These are phyloP conservation scores for Mycena rosella DNA, from an alignment of 768 basidiomycete species.

Conservation along the genomic window DNA sequence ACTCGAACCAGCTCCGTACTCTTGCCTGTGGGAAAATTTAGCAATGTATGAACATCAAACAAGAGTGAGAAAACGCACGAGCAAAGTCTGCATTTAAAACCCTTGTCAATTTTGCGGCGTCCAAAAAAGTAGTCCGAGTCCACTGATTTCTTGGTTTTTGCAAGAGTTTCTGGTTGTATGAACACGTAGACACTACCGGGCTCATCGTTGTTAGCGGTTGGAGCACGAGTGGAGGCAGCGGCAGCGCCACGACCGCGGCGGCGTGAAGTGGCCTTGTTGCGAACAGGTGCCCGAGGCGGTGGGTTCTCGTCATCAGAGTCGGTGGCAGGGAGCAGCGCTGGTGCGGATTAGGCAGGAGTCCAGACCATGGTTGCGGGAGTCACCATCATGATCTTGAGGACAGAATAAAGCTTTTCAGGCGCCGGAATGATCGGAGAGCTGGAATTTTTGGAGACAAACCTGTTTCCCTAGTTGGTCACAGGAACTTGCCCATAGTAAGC, in stretches of 20 bases:
- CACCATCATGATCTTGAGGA: too few species aligned
- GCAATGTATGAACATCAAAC: conserved; percentile 9
- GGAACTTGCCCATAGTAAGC: too few species aligned
- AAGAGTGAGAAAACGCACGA: conserved; percentile 10
- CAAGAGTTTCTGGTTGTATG: conserved; percentile 11
- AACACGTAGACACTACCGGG: conserved; percentile 11
- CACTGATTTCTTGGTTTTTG: conserved; percentile 15
- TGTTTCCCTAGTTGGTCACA: too few species aligned
- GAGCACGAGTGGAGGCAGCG: conserved; percentile 10
- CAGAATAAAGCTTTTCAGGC: too few species aligned
- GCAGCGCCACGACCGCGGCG: conserved; percentile 6
- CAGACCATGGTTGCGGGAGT: too few species aligned
- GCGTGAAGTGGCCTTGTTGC: conserved; percentile 1
- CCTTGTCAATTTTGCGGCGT: conserved; percentile 4
- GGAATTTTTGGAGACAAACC: too few species aligned
- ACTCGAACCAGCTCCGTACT: conserved; percentile 8
- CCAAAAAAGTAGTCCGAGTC: conserved; percentile 22
- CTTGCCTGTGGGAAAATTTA: conserved; percentile 16
- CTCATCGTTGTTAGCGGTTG: conserved; percentile 7
- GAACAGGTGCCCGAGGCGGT: conserved; percentile 3
- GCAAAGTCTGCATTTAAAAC: conserved; percentile 26
- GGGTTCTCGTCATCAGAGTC: not conserved
- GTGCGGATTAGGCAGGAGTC: conserved; percentile 7
- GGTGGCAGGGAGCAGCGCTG: not conserved
- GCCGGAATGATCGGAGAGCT: too few species aligned